These are phyloP conservation scores for Epichloe bromicola DNA, from an alignment of 2,329 filamentous ascomycete genomes.

Conservation along the genomic window DNA sequence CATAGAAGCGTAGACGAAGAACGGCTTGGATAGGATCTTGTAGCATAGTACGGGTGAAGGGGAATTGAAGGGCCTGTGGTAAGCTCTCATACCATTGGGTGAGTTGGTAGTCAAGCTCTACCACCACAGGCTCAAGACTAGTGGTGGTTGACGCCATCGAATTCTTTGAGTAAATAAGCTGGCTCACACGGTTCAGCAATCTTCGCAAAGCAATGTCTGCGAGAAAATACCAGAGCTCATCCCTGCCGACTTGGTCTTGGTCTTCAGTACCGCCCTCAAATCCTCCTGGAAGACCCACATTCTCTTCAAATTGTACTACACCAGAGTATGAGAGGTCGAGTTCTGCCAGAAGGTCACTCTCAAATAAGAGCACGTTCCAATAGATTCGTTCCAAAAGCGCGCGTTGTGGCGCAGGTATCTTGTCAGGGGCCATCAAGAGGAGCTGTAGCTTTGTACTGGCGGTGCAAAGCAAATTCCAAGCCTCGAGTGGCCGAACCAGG, in stretches of 20 bases:
- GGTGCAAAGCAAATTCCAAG: slow-evolving; percentile 68
- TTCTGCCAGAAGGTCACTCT: slow-evolving; percentile 68
- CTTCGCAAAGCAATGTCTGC: slow-evolving; percentile 70
- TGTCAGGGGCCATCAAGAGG: slow-evolving; percentile 58
- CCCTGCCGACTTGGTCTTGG: slow-evolving; percentile 43
- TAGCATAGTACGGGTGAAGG: slow-evolving; percentile 53
- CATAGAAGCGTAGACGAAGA: slow-evolving; percentile 66
- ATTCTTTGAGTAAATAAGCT: slow-evolving; percentile 66
- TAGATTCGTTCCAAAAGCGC: slow-evolving; percentile 68
- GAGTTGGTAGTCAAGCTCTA: slow-evolving; percentile 70
- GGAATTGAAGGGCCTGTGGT: slow-evolving; percentile 63
- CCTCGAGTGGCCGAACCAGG: slow-evolving; percentile 67
- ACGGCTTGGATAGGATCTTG: slow-evolving; percentile 69
- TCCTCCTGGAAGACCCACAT: slow-evolving; percentile 62
- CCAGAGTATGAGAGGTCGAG: slow-evolving; percentile 72
- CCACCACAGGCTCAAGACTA: slow-evolving; percentile 57
- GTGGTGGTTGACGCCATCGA: slow-evolving; percentile 58
- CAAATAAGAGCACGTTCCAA: slow-evolving; percentile 72
- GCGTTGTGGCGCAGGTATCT: slow-evolving; percentile 55
- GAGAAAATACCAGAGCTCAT: slow-evolving; percentile 77
- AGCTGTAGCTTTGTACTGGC: slow-evolving; percentile 74
- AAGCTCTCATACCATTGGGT: slow-evolving; percentile 77
- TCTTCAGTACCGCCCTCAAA: slow-evolving; percentile 60
- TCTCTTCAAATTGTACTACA: slow-evolving; percentile 70
- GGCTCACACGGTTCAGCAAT: slow-evolving; percentile 65